phyloP scores from a whole-genome alignment of 768 basidiomycete species.

The Kwoniella bestiolae region DNA sequence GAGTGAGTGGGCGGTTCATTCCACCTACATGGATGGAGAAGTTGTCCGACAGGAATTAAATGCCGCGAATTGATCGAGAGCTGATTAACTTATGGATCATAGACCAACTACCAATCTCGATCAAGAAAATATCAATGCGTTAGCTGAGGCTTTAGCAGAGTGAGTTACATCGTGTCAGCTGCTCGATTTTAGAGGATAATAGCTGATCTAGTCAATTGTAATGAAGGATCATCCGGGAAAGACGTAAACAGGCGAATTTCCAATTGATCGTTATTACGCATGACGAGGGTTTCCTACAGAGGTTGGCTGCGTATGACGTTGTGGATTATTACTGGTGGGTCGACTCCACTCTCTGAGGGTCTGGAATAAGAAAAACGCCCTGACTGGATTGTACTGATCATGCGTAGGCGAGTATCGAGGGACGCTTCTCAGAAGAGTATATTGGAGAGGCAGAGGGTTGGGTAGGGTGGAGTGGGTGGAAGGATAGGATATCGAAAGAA shows the following conservation, averaged over 20 bases:
- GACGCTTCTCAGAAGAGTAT: conserved; percentile 74
- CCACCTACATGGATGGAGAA: too few relatives aligned
- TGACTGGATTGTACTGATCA: not conserved
- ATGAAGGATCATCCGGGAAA: conserved; percentile 86
- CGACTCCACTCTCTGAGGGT: not conserved
- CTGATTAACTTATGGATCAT: not conserved
- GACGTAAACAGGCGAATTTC: conserved; percentile 86
- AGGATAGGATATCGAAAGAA: not conserved
- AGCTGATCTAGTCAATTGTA: not conserved
- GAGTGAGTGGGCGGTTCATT: conserved; percentile 65
- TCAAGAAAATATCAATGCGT: conserved; percentile 90
- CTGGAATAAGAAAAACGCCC: not conserved
- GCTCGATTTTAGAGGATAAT: not conserved
- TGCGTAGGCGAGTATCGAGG: conserved; percentile 75
- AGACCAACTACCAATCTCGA: conserved; percentile 93
- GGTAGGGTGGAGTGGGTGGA: too few relatives aligned
- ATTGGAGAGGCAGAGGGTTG: conserved; percentile 48
- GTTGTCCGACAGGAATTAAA: too few relatives aligned
- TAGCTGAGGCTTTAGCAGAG: conserved; percentile 90
- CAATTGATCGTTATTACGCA: conserved; percentile 86
- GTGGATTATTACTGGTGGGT: conserved; percentile 92
- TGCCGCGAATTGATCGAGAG: not conserved
- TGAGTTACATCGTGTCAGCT: conserved; percentile 59
- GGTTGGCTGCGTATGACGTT: conserved; percentile 85
- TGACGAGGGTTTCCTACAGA: conserved; percentile 90